Conservation (phyloP, 495 filamentous ascomycete genomes). For the Penicillium antarcticum region DNA sequence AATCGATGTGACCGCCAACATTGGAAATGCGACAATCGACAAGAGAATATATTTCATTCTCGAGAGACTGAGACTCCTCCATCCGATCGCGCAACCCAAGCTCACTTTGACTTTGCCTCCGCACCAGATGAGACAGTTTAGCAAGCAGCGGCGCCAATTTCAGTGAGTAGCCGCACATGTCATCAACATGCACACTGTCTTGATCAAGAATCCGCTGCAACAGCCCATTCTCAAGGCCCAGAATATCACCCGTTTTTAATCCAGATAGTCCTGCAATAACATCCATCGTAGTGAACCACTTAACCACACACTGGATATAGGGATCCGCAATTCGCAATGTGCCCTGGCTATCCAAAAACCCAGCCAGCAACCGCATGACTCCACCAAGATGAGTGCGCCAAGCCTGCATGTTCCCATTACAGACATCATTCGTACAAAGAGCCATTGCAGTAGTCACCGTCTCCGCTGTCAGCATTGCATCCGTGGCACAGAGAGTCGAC, state of each 20-base stretch:
- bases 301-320: slow-evolving; percentile 22
- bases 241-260: neutral
- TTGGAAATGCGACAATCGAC: slow-evolving; percentile 7
- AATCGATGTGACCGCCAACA: slow-evolving; percentile 6
- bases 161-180: slow-evolving; percentile 33
- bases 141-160: slow-evolving; percentile 24
- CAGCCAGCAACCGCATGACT: slow-evolving; percentile 20
- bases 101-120: neutral
- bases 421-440: slow-evolving; percentile 36
- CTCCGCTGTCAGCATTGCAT: slow-evolving; percentile 16
- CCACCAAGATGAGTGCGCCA: slow-evolving; percentile 28
- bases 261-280: slow-evolving; percentile 25
- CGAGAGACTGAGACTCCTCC: slow-evolving; percentile 9
- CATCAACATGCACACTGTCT: slow-evolving; percentile 15
- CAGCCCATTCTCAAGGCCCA: slow-evolving; percentile 1
- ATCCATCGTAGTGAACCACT: slow-evolving; percentile 33
- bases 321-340: slow-evolving; percentile 5
- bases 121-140: slow-evolving; percentile 13
- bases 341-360: slow-evolving; percentile 14
- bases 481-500: slow-evolving; percentile 7
- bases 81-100: neutral
- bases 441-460: slow-evolving; percentile 30
- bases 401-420: slow-evolving; percentile 31
- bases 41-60: slow-evolving; percentile 13
- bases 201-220: slow-evolving; percentile 1